phyloP scores from a whole-genome alignment of 345 rosid species.

The Gossypium thurberi region DNA sequence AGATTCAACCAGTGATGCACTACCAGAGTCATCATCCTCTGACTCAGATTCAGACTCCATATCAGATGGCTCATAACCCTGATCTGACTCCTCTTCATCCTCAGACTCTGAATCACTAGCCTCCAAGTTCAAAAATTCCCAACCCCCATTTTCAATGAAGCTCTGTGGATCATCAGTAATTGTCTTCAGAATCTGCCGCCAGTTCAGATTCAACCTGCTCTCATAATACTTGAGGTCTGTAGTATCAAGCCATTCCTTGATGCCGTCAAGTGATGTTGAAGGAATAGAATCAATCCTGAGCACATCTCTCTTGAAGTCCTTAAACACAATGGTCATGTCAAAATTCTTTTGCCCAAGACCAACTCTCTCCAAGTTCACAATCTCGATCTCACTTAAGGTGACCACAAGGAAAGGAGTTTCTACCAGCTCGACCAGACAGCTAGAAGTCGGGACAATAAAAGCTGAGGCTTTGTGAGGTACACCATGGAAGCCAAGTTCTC shows the following conservation, averaged over 20 bases:
- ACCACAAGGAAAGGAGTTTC: slow-evolving; percentile 82
- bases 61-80: slow-evolving; percentile 86
- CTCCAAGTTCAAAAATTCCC: slow-evolving; percentile 89
- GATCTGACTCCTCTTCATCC: slow-evolving; percentile 72
- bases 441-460: slow-evolving; percentile 82
- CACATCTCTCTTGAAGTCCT: slow-evolving; percentile 90
- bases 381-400: slow-evolving; percentile 85
- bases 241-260: slow-evolving; percentile 93
- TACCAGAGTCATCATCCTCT: slow-evolving; percentile 65
- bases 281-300: slow-evolving; percentile 79
- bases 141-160: slow-evolving; percentile 80
- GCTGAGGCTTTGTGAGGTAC: slow-evolving; percentile 76
- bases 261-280: slow-evolving; percentile 69
- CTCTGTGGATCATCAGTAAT: slow-evolving; percentile 86
- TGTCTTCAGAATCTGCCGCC: slow-evolving; percentile 86
- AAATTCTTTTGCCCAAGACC: slow-evolving; percentile 90
- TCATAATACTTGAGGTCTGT: slow-evolving; percentile 88
- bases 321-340: slow-evolving; percentile 85
- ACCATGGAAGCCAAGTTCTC: slow-evolving; percentile 94
- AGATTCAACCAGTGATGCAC: slow-evolving; percentile 73
- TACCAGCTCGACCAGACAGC: slow-evolving; percentile 80
- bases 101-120: slow-evolving; percentile 86
- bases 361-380: slow-evolving; percentile 91
- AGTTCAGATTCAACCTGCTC: slow-evolving; percentile 87
- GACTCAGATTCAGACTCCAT: slow-evolving; percentile 73